Base-by-base conservation (phyloP, 129 eudicot species). In the Heracleum sosnowskyi region DNA sequence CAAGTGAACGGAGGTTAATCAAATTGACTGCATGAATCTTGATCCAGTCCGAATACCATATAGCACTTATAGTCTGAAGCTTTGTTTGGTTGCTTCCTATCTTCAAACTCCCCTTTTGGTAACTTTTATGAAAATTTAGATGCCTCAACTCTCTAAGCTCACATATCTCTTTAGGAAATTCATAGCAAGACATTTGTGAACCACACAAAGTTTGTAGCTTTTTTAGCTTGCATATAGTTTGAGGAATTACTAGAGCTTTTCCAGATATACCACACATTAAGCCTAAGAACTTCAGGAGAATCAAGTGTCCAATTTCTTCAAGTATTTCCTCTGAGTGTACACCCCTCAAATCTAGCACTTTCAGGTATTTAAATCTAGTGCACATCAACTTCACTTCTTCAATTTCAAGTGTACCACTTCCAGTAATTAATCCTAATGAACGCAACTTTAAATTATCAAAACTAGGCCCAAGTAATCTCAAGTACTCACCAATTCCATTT, bases 71-170 rank as follows among this genome's bases (percentile, higher is more conserved):
- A 22, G 76, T 36, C 76, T 22, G 76, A 29, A 72, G 46, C 28
- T 72, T 39, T 72, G 28, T 72, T 72, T 35, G 76, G 18, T 47
- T 17, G 29, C 45, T 70, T 20, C 39, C 15, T 13, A 31, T 5
- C 11, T 13, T 35, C 45, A 20, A 5, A 72, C 9, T 8, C 0
- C 6, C 51, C 4, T 34, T 28, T 36, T 2, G 37, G 24, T 3
- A 70, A 16, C 0, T 0, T 18, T 4, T 1, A 33, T n/a, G 10
- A 6, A 20, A 4, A 7, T 39, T 4, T 44, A 72, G 13, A 74
- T 74, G 63, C 33, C 77, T 74, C 77, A 74, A 74, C 18, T 44
- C 35, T 28, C 26, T 8, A 36, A 74, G 57, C 39, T 45, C 47
- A 17, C 60, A 74, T 74, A 74, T n/a, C 51, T 46, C 77, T 8